These are phyloP conservation scores for Microsporum ferrugineum DNA, from an alignment of 2,329 filamentous ascomycete genomes.

Conservation along the genomic window DNA sequence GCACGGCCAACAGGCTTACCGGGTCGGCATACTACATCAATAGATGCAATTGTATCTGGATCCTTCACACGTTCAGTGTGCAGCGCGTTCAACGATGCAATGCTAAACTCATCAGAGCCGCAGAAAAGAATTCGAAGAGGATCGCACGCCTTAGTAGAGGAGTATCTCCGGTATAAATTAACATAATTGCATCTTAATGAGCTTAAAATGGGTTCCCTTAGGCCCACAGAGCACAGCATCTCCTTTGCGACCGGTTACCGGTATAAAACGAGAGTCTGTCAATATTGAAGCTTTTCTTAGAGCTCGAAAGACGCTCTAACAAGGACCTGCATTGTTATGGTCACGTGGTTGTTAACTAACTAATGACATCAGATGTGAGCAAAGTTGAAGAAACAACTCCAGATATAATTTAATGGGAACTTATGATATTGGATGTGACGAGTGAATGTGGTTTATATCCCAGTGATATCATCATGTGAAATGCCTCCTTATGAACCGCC, in stretches of 20 bases:
- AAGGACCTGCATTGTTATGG: neutral
- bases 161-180: neutral
- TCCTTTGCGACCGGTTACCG: neutral
- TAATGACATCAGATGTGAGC: neutral
- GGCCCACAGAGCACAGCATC: neutral
- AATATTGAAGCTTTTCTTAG: neutral
- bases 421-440: neutral
- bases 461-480: conserved; percentile 14
- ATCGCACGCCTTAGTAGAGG: conserved; percentile 27
- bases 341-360: neutral
- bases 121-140: conserved; percentile 84
- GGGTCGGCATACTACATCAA: conserved; percentile 76
- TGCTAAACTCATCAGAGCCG: conserved; percentile 85
- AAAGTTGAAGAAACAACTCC: neutral
- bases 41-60: conserved; percentile 52
- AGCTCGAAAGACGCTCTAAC: neutral
- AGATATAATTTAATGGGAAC: neutral
- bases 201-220: neutral
- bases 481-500: conserved; percentile 30
- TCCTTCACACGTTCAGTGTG: conserved; percentile 46
- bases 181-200: neutral
- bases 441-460: neutral
- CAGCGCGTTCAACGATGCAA: conserved; percentile 60
- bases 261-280: neutral
- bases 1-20: conserved; percentile 69